Conservation (phyloP, 306 rosid genomes). For the Prinsepia uniflora region DNA sequence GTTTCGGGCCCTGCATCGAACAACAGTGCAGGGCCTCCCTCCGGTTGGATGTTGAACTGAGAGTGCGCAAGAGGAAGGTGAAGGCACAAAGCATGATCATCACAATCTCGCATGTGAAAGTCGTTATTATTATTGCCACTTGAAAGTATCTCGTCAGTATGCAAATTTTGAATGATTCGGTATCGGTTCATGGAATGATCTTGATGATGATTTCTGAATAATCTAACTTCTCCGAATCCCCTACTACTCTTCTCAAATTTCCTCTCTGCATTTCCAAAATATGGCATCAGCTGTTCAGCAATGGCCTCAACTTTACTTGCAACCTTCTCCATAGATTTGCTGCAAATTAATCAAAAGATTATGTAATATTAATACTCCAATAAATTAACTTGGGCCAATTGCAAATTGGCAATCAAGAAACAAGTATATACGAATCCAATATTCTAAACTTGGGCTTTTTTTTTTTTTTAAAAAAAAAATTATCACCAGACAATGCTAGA, state of each 20-base stretch:
- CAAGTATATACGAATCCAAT: no score
- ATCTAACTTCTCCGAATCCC: slow-evolving; percentile 35
- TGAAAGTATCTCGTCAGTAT: slow-evolving; percentile 7
- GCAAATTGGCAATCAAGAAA: background rate
- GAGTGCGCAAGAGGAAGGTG: slow-evolving; percentile 62
- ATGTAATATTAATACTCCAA: background rate
- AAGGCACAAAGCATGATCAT: slow-evolving; percentile 51
- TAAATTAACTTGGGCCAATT: background rate
- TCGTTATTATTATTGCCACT: slow-evolving; percentile 1
- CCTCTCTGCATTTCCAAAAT: slow-evolving; percentile 21
- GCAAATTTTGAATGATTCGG: background rate
- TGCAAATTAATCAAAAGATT: background rate
- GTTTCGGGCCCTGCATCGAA: slow-evolving; percentile 61
- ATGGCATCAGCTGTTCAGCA: slow-evolving; percentile 39
- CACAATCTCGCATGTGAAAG: background rate
- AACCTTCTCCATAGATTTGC: slow-evolving; percentile 45
- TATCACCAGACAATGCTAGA: no score
- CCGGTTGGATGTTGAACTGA: slow-evolving; percentile 47
- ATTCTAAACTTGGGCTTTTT: no score
- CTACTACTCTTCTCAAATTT: slow-evolving; percentile 27
- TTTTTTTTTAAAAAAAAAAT: no score
- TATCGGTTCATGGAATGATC: slow-evolving; percentile 26
- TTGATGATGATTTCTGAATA: slow-evolving; percentile 53
- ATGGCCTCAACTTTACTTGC: slow-evolving; percentile 54
- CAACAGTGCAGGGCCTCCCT: slow-evolving; percentile 33